Percentiles rank a stretch among this genome's conserved stretches.
These are phyloP conservation scores for Piromyces finnis DNA, from an alignment of 192 early-diverging fungal genomes.

Conservation along the genomic window DNA sequence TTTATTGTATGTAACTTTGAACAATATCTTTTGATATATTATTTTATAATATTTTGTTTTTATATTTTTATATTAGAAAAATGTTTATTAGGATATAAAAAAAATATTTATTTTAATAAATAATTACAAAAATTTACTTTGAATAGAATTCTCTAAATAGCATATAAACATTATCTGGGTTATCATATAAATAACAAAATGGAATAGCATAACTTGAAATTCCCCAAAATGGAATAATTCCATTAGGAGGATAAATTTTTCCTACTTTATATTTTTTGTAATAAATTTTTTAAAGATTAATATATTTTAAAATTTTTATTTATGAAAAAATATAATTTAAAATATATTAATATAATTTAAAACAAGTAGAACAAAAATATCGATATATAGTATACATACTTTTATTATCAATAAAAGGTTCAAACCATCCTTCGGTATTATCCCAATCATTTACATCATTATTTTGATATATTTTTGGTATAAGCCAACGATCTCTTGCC, in stretches of 20 bases:
- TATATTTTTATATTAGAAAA: too few species aligned
- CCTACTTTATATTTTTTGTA: background rate
- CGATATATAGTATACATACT: too few species aligned
- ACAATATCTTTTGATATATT: too few species aligned
- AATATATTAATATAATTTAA: too few species aligned
- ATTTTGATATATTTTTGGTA: constrained; percentile 2
- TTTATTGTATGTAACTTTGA: constrained; percentile 21
- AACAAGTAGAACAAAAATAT: too few species aligned
- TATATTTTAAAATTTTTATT: too few species aligned
- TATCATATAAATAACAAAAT: constrained; percentile 19
- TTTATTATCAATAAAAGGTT: background rate
- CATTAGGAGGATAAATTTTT: constrained; percentile 16
- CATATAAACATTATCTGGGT: constrained; percentile 21
- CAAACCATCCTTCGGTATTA: background rate
- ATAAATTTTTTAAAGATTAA: too few species aligned
- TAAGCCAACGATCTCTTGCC: constrained; percentile 28
- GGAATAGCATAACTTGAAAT: constrained; percentile 30
- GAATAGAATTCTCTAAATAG: constrained; percentile 30
- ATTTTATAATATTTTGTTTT: too few species aligned
- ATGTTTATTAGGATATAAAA: too few species aligned
- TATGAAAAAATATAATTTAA: too few species aligned
- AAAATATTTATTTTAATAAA: too few species aligned
- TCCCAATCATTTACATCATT: background rate
- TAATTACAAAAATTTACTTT: constrained; percentile 11
- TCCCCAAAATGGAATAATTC: constrained; percentile 26